Percentiles rank a stretch among this genome's conserved stretches.
phyloP scores from a whole-genome alignment of 2,329 filamentous ascomycete species.

The Neonectria faginata region DNA sequence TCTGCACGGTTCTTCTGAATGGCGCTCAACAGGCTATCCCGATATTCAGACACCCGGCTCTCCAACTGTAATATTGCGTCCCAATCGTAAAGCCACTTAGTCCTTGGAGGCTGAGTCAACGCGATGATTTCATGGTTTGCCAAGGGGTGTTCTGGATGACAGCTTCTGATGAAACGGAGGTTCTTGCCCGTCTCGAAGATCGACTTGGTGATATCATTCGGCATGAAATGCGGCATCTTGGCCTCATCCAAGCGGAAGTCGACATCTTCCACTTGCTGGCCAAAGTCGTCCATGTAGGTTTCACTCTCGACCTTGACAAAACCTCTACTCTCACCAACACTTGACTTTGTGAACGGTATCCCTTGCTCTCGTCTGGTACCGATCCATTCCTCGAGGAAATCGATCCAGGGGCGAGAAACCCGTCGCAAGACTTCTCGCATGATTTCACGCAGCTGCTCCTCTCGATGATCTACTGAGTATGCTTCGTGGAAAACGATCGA shows the following conservation, averaged over 20 bases:
- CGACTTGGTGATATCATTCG: conserved; percentile 73
- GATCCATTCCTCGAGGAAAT: conserved; percentile 79
- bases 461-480: conserved; percentile 72
- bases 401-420: conserved; percentile 74
- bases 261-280: conserved; percentile 65
- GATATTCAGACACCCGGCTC: conserved; percentile 61
- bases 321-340: conserved; percentile 59
- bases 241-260: conserved; percentile 73
- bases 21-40: conserved; percentile 43
- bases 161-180: conserved; percentile 75
- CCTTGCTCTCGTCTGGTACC: conserved; percentile 72
- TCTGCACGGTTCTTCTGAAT: conserved; percentile 32
- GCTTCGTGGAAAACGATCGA: conserved; percentile 72
- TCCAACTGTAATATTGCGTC: conserved; percentile 74
- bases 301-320: conserved; percentile 71
- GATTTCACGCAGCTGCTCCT: conserved; percentile 70
- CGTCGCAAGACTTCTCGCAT: conserved; percentile 74
- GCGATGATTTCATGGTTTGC: conserved; percentile 62
- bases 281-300: conserved; percentile 68
- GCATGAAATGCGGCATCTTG: conserved; percentile 78
- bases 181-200: conserved; percentile 87
- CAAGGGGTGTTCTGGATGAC: conserved; percentile 79
- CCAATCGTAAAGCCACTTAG: conserved; percentile 81
- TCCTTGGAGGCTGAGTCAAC: conserved; percentile 63
- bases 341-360: conserved; percentile 62